Percentiles rank a stretch among this genome's conserved stretches.
These are phyloP conservation scores for Trichoderma sp. DNA, from an alignment of 2,329 filamentous ascomycete genomes.

Conservation along the genomic window DNA sequence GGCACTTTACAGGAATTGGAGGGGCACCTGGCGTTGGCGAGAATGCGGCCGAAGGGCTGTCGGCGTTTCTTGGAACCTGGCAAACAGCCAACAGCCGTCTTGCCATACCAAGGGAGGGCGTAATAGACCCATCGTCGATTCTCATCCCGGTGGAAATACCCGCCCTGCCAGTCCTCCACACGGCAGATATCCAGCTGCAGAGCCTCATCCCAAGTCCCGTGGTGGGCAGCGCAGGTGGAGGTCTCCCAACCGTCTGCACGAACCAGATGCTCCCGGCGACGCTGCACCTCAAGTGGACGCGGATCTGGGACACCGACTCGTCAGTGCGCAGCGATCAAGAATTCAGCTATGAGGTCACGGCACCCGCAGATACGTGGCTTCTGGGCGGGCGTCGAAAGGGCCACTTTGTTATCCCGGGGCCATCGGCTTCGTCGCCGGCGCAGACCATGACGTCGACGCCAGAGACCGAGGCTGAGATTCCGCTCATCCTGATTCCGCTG, in stretches of 20 bases:
- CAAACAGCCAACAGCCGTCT: conserved; percentile 31
- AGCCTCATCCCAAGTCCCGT: conserved; percentile 33
- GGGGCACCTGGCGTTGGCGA: conserved; percentile 35
- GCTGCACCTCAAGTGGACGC: conserved; percentile 60
- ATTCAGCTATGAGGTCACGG: conserved; percentile 80
- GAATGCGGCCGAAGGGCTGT: conserved; percentile 28
- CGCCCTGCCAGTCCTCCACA: conserved; percentile 77
- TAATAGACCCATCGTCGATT: conserved; percentile 57
- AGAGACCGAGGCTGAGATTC: conserved; percentile 57
- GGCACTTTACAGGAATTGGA: conserved; percentile 50
- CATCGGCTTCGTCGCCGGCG: conserved; percentile 32
- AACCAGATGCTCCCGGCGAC: conserved; percentile 65
- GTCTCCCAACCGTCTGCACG: conserved; percentile 49
- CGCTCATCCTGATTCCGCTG: conserved; percentile 75
- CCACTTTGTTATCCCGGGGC: conserved; percentile 62
- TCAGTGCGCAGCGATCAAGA: conserved; percentile 52
- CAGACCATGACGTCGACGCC: conserved; percentile 44
- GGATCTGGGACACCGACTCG: conserved; percentile 55
- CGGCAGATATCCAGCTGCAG: conserved; percentile 62
- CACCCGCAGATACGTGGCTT: conserved; percentile 74
- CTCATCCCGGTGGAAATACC: conserved; percentile 89
- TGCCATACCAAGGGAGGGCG: conserved; percentile 25
- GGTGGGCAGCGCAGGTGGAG: conserved; percentile 29
- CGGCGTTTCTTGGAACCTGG: conserved; percentile 34
- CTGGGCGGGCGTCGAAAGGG: conserved; percentile 77